Conservation (phyloP, 208 protist species). For the Balamuthia mandrillaris region DNA sequence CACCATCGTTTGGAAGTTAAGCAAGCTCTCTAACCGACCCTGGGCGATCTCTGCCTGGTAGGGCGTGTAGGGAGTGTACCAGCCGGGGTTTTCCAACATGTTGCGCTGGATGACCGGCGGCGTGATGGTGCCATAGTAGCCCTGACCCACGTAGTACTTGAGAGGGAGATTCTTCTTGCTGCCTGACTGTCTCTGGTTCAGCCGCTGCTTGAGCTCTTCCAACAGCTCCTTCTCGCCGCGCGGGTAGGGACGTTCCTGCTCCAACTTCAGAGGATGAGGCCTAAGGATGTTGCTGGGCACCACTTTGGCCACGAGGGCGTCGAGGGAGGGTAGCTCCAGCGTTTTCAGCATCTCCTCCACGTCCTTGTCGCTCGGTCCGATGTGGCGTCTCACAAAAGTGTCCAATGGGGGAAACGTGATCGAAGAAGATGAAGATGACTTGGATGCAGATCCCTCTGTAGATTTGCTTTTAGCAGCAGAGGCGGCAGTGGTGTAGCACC, state of each 20-base stretch:
- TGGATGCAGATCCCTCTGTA: neutral
- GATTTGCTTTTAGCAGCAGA: neutral
- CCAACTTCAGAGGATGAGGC: neutral
- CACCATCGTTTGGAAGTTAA: slow-evolving; percentile 97
- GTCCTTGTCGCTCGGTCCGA: slow-evolving; percentile 80
- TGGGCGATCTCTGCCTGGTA: slow-evolving; percentile 92
- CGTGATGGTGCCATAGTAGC: slow-evolving; percentile 86
- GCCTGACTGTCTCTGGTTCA: slow-evolving; percentile 34
- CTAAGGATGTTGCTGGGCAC: slow-evolving; percentile 38
- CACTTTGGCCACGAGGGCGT: slow-evolving; percentile 10
- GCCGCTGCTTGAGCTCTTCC: slow-evolving; percentile 50
- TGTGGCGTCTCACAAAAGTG: slow-evolving; percentile 84
- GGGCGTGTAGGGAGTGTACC: slow-evolving; percentile 98
- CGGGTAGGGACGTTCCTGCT: slow-evolving; percentile 62
- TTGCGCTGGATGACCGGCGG: slow-evolving; percentile 91
- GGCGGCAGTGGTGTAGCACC: neutral
- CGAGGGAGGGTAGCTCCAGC: neutral
- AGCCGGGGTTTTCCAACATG: slow-evolving; percentile 95
- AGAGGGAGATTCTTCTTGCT: slow-evolving; percentile 8
- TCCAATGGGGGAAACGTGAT: slow-evolving; percentile 60
- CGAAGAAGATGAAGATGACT: neutral
- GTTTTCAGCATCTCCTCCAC: slow-evolving; percentile 82
- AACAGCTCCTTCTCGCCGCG: slow-evolving; percentile 77
- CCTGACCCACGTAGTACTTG: slow-evolving; percentile 87
- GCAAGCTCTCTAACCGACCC: slow-evolving; percentile 92